Conservation (phyloP, 805 yeast species). For the Starmerella scarabaei region DNA sequence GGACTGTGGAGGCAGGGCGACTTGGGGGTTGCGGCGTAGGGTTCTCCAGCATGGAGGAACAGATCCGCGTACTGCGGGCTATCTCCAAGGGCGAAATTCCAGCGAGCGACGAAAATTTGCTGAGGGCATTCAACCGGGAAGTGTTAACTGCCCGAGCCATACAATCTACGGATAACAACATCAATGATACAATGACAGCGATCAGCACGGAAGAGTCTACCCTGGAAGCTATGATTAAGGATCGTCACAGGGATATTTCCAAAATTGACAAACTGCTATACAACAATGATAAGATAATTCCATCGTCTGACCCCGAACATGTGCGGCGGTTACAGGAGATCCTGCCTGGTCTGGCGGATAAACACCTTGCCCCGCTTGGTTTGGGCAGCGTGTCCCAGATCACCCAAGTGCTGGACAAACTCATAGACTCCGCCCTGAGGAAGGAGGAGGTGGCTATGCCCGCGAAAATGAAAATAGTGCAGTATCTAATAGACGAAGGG, state of each 20-base stretch:
- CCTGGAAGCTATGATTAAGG: not conserved
- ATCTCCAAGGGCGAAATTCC: constrained; percentile 8
- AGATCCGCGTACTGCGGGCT: constrained; percentile 8
- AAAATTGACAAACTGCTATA: not conserved
- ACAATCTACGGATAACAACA: not conserved
- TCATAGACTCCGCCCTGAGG: constrained; percentile 4
- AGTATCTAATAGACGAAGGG: constrained; percentile 10
- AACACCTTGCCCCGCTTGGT: constrained; percentile 3
- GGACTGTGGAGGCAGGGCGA: not conserved
- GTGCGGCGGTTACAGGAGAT: not conserved
- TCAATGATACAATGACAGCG: constrained; percentile 1
- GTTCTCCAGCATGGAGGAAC: constrained; percentile 10
- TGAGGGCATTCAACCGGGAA: constrained; percentile 6
- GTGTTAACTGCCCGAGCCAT: constrained; percentile 3
- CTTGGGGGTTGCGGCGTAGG: not conserved
- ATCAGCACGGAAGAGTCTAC: not conserved
- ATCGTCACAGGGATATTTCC: not conserved
- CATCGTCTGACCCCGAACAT: not conserved
- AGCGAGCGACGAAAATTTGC: constrained; percentile 1
- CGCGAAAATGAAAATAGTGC: constrained; percentile 4
- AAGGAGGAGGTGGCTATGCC: constrained; percentile 14
- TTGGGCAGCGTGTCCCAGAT: constrained; percentile 3
- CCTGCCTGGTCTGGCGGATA: constrained; percentile 3
- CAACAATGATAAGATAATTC: not conserved
- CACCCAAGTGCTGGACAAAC: constrained; percentile 5